Evolutionary conservation across 176 grass and related monocot genomes (phyloP).

Genomic region (Luzula sylvatica): DNA sequence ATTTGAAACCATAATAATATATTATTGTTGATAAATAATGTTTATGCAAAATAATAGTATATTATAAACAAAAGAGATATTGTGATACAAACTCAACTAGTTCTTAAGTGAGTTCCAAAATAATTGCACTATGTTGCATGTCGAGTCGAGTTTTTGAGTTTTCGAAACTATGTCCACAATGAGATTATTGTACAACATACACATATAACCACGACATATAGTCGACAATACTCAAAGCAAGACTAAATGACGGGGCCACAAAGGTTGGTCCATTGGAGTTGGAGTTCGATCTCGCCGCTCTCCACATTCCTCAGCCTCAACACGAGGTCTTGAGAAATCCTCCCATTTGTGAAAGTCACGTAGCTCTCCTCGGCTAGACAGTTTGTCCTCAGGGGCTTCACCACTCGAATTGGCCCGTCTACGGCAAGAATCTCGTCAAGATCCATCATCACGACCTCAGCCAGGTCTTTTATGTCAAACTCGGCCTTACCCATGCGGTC

Average conservation of each 20-base stretch:
- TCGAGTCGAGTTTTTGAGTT: too few species aligned
- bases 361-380: conserved; percentile 56
- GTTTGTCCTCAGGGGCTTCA: conserved; percentile 49
- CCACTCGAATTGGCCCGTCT: conserved; percentile 26
- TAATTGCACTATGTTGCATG: too few species aligned
- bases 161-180: too few species aligned
- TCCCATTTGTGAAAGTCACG: conserved; percentile 50
- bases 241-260: conserved; percentile 25
- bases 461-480: conserved; percentile 39
- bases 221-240: background rate
- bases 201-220: background rate
- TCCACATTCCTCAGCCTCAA: conserved; percentile 58
- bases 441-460: conserved; percentile 50
- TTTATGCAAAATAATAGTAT: too few species aligned
- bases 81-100: too few species aligned
- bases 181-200: conserved; percentile 12
- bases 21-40: too few species aligned
- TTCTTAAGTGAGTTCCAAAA: too few species aligned
- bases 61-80: too few species aligned
- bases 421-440: conserved; percentile 15
- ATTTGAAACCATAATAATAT: too few species aligned
- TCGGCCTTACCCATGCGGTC: conserved; percentile 62
- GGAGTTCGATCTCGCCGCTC: conserved; percentile 51
- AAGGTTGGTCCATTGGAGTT: conserved; percentile 66
- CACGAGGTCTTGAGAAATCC: conserved; percentile 57